These are phyloP conservation scores for Saxispiralis lemnorum DNA, from an alignment of 495 filamentous ascomycete genomes.

Conservation along the genomic window DNA sequence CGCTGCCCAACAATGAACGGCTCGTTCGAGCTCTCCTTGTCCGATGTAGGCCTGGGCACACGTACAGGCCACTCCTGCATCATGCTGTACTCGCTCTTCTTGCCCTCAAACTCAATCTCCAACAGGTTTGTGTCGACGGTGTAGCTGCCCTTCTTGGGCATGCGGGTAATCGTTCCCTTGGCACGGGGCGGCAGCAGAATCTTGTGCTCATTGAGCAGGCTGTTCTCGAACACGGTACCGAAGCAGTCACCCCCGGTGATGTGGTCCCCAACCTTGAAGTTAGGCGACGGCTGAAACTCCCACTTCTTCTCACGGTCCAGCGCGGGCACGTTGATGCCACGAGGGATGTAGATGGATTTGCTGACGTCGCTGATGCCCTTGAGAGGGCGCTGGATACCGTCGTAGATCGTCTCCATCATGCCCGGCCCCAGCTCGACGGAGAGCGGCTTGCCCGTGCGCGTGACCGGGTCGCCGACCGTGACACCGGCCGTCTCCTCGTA, in stretches of 20 bases:
- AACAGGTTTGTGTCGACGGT: conserved; percentile 88
- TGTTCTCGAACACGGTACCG: conserved; percentile 90
- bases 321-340: conserved; percentile 77
- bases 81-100: conserved; percentile 82
- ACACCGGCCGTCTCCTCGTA: conserved; percentile 99
- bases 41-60: conserved; percentile 74
- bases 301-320: conserved; percentile 79
- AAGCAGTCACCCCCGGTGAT: conserved; percentile 92
- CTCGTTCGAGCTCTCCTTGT: conserved; percentile 71
- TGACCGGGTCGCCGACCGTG: conserved; percentile 85
- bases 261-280: conserved; percentile 84
- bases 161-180: conserved; percentile 74
- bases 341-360: conserved; percentile 83
- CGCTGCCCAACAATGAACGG: conserved; percentile 93
- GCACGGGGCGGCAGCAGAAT: conserved; percentile 86
- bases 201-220: conserved; percentile 82
- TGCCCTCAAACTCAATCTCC: conserved; percentile 92
- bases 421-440: conserved; percentile 95
- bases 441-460: conserved; percentile 78
- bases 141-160: conserved; percentile 77
- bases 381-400: conserved; percentile 93
- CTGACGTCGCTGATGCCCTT: conserved; percentile 50
- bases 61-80: conserved; percentile 99
- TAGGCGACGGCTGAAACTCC: conserved; percentile 66
- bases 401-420: conserved; percentile 97